Evolutionary conservation across 1,139 yeast genomes (phyloP).

Genomic region (Protomyces gravidus): DNA sequence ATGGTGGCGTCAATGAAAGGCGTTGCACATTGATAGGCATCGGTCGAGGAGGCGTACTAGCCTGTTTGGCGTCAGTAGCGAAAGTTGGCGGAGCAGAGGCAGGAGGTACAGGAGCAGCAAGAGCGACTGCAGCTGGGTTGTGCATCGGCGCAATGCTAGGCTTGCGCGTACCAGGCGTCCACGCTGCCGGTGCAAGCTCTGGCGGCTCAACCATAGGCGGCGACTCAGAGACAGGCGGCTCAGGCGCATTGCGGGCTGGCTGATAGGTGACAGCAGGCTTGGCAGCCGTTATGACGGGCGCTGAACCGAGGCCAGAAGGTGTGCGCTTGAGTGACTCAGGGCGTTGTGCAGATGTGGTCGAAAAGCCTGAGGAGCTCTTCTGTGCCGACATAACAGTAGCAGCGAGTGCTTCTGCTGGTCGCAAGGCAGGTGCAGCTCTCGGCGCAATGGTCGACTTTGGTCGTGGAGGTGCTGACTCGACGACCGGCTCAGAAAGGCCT

Average conservation of each 20-base stretch:
- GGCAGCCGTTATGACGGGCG: not conserved
- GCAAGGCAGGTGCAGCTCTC: not conserved
- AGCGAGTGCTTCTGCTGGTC: not conserved
- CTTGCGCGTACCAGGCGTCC: not conserved
- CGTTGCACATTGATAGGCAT: not conserved
- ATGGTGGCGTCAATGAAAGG: not conserved
- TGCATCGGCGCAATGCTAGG: conserved; percentile 1
- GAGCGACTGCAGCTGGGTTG: not conserved
- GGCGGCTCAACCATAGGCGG: not conserved
- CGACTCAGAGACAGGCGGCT: not conserved
- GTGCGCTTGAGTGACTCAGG: not conserved
- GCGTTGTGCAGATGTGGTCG: not conserved
- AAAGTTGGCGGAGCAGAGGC: not conserved
- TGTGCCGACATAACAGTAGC: not conserved
- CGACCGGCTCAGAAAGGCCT: not conserved
- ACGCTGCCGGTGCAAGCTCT: not conserved
- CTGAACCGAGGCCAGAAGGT: not conserved
- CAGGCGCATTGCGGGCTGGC: not conserved
- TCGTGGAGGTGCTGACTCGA: not conserved
- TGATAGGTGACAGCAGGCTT: not conserved
- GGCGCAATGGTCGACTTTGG: not conserved
- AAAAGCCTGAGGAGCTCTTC: not conserved
- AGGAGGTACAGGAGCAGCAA: not conserved
- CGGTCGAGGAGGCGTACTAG: not conserved
- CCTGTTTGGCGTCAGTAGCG: not conserved